Evolutionary conservation across 768 basidiomycete genomes (phyloP), one percentile per base, ranked within the genome.

Genomic region (Grammothele lineata): DNA sequence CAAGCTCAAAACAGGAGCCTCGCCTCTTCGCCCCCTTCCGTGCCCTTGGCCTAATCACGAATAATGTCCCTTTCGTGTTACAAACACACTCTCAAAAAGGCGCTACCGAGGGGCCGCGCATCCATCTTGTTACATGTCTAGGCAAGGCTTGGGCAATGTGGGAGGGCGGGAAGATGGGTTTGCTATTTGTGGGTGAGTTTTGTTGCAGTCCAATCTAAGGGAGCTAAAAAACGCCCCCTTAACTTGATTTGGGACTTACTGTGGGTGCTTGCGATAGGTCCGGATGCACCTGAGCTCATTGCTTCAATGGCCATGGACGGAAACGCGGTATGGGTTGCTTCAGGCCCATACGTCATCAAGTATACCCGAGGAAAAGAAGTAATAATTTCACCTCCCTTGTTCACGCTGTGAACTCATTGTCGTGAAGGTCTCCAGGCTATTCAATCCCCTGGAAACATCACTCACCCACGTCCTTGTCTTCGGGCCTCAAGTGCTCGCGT

Each of bases 81-180:
- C 92, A 95, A 71, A 82, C 86, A 2, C 80, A 91, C 44, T 81
- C 87, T 1, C 74, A 83, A 59, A 94, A 93, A 62, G 90, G 90
- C 21, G 81, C 90, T 18, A 79, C 88, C 1, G 85, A 86, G 17
- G 89, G 87, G 3, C 92, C 94, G 1, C 78, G 80, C 38, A 73
- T 94, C 47, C 86, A 92, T 52, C 70, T 98, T 35, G 66, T 96
- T 26, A 94, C 92, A 10, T 93, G 89, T 58, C 67, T 97, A 7
- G 94, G 95, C 5, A 80, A 72, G 48, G 80, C 88, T 54, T 98
- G 94, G 94, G 89, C 92, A 15, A 71, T 96, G 60, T 98, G 95
- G 95, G 92, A 96, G 57, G 94, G 92, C 18, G 88, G 83, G 22
- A 92, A 86, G 67, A 93, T 98, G 90, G 76, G 74, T 25, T 68